Conservation (phyloP, 1,284 basidiomycete genomes). For the Leccinum ponderosum region DNA sequence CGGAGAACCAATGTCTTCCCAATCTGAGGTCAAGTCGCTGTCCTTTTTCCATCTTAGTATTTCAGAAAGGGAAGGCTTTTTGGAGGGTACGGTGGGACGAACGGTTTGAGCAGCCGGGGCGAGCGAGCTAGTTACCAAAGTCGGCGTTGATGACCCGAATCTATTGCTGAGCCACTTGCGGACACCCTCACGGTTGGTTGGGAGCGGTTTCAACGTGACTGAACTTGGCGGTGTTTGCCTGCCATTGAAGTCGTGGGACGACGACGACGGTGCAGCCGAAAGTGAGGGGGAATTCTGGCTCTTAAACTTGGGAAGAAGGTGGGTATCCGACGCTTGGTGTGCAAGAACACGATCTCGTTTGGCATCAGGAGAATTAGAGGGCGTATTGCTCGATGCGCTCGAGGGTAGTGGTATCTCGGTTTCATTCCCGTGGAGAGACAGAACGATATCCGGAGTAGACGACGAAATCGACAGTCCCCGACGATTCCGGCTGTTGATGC, state of each 20-base stretch:
- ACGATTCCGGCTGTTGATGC: slow-evolving; percentile 51
- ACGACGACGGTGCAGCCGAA: slow-evolving; percentile 45
- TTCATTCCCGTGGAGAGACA: slow-evolving; percentile 47
- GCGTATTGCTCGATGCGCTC: slow-evolving; percentile 49
- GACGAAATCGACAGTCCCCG: slow-evolving; percentile 52
- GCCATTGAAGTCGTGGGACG: slow-evolving; percentile 49
- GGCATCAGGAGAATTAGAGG: slow-evolving; percentile 52
- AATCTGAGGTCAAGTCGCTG: slow-evolving; percentile 55
- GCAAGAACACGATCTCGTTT: slow-evolving; percentile 60
- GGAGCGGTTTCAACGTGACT: slow-evolving; percentile 54
- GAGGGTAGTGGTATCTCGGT: slow-evolving; percentile 43
- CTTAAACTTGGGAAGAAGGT: slow-evolving; percentile 55
- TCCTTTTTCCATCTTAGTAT: slow-evolving; percentile 55
- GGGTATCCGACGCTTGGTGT: slow-evolving; percentile 68
- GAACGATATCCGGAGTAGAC: slow-evolving; percentile 62
- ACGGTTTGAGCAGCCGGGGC: slow-evolving; percentile 32
- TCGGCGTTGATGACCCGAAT: slow-evolving; percentile 45
- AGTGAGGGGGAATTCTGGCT: slow-evolving; percentile 40
- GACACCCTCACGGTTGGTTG: slow-evolving; percentile 71
- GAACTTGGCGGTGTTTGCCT: slow-evolving; percentile 37
- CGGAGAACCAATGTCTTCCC: slow-evolving; percentile 56
- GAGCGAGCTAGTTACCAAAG: slow-evolving; percentile 39
- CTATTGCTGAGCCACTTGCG: slow-evolving; percentile 73
- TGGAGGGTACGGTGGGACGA: slow-evolving; percentile 37
- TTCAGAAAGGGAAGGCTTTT: slow-evolving; percentile 67